Evolutionary conservation across 768 basidiomycete genomes (phyloP).

Genomic region (Naganishia friedmannii): DNA sequence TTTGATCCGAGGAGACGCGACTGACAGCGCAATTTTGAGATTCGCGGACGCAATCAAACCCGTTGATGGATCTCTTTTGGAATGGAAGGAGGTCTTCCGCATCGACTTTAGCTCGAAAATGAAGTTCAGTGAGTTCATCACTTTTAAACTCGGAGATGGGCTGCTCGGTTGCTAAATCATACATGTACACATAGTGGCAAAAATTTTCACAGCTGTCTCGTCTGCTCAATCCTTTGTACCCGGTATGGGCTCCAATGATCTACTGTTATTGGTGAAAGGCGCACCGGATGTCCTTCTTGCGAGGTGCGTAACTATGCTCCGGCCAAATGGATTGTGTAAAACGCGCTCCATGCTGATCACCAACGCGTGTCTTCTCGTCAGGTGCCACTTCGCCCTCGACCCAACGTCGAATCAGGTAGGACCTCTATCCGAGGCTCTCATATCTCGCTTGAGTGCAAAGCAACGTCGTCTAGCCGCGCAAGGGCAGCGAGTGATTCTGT

Average conservation of each 20-base stretch:
- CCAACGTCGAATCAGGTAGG: conserved; percentile 52
- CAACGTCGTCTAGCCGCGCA: conserved; percentile 58
- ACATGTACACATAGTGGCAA: conserved; percentile 5
- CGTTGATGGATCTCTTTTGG: conserved; percentile 33
- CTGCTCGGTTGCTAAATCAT: not conserved
- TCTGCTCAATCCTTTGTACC: not conserved
- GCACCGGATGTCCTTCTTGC: conserved; percentile 58
- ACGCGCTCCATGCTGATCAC: not conserved
- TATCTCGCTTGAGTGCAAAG: conserved; percentile 38
- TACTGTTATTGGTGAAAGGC: conserved; percentile 60
- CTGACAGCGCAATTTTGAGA: conserved; percentile 61
- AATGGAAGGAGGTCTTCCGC: conserved; percentile 52
- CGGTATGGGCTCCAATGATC: conserved; percentile 32
- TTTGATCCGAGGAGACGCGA: conserved; percentile 60
- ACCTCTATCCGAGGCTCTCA: conserved; percentile 44
- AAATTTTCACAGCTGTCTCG: conserved; percentile 3
- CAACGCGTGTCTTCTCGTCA: not conserved
- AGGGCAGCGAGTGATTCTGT: conserved; percentile 65
- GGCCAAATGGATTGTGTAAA: not conserved
- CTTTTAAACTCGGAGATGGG: too few species aligned
- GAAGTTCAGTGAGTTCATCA: conserved; percentile 54
- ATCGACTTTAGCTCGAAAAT: conserved; percentile 56
- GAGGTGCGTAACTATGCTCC: conserved; percentile 7
- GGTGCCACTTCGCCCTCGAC: conserved; percentile 52
- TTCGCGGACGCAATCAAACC: conserved; percentile 52